A percentile compares a stretch with the other conserved stretches of the same genome.
phyloP scores from a whole-genome alignment of 805 yeast genomes.

The Jamesozyma spencerorum region DNA sequence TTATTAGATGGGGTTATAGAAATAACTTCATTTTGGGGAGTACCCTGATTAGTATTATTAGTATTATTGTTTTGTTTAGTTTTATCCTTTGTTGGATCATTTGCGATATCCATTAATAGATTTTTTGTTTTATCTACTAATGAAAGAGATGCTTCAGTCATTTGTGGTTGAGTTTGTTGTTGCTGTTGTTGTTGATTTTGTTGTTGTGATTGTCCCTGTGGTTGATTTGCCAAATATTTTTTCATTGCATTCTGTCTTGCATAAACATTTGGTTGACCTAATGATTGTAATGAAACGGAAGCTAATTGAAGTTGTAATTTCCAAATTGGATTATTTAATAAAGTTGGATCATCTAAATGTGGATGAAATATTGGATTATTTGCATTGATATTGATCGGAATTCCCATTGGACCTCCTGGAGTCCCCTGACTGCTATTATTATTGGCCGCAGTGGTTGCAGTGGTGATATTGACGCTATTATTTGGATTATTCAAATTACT shows the following conservation, averaged over 20 bases:
- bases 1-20: slow-evolving; percentile 10
- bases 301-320: slow-evolving; percentile 30
- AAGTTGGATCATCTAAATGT: slow-evolving; percentile 26
- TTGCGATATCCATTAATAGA: slow-evolving; percentile 26
- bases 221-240: slow-evolving; percentile 23
- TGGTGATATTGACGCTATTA: slow-evolving; percentile 2
- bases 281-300: slow-evolving; percentile 25
- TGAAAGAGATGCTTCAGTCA: slow-evolving; percentile 25
- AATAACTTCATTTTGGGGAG: slow-evolving; percentile 1
- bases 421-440: slow-evolving; percentile 1
- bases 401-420: neutral
- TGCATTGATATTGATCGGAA: slow-evolving; percentile 12
- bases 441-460: slow-evolving; percentile 1
- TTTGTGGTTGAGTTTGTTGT: slow-evolving; percentile 13
- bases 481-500: slow-evolving; percentile 4
- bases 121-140: slow-evolving; percentile 29
- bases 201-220: slow-evolving; percentile 9
- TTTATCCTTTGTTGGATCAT: slow-evolving; percentile 9
- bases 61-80: slow-evolving; percentile 2
- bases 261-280: slow-evolving; percentile 31
- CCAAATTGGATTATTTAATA: slow-evolving; percentile 30
- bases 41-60: neutral
- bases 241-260: slow-evolving; percentile 33
- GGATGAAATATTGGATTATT: slow-evolving; percentile 30
- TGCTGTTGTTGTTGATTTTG: slow-evolving; percentile 14